Evolutionary conservation across 139 green algal species (phyloP).

Genomic region (Chlorella vulgaris): DNA sequence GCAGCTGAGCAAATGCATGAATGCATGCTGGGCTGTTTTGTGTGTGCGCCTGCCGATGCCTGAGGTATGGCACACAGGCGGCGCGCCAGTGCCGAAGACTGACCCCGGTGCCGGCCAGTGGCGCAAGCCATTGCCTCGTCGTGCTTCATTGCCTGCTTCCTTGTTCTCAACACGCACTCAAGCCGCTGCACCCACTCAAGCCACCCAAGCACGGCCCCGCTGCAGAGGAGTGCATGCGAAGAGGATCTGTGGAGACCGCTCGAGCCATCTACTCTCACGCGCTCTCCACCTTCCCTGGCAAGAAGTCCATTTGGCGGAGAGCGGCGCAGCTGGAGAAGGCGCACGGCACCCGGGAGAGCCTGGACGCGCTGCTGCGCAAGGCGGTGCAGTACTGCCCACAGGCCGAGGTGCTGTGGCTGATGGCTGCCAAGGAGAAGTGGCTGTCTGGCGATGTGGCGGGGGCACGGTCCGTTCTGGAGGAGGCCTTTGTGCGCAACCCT

Average conservation of each 20-base stretch:
- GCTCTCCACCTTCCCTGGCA: conserved; percentile 74
- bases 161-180: not conserved
- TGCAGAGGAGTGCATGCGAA: conserved; percentile 45
- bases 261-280: conserved; percentile 84
- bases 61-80: too few species aligned
- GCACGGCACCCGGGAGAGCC: conserved; percentile 68
- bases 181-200: not conserved
- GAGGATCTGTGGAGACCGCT: conserved; percentile 85
- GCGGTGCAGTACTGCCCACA: conserved; percentile 91
- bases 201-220: not conserved
- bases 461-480: conserved; percentile 80
- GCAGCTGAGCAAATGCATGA: too few species aligned
- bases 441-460: conserved; percentile 73
- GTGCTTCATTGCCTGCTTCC: not conserved
- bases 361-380: conserved; percentile 85
- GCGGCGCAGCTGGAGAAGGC: conserved; percentile 93
- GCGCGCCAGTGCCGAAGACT: too few species aligned
- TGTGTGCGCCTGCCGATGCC: too few species aligned
- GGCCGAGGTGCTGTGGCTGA: conserved; percentile 97
- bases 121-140: too few species aligned
- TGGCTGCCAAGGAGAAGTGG: conserved; percentile 98
- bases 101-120: too few species aligned
- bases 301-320: conserved; percentile 85
- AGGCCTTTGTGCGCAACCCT: conserved; percentile 88
- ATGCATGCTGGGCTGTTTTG: too few species aligned